Conservation (phyloP, 169 alveolate species). For the Gregarina niphandrodes region DNA sequence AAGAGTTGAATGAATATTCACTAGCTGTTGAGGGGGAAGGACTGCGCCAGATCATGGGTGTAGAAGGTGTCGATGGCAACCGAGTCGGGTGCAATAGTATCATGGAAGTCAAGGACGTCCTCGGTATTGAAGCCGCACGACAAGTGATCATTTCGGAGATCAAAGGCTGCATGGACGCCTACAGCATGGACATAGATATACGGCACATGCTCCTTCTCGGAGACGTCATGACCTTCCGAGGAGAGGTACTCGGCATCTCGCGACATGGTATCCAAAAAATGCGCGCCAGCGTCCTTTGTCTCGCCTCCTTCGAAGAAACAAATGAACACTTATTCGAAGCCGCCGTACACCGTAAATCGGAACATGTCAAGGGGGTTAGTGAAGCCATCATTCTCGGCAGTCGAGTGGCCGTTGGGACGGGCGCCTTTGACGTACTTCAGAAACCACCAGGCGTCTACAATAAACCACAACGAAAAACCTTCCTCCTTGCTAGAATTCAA, state of each 20-base stretch:
- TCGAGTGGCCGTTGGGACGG: conserved; percentile 78
- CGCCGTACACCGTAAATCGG: conserved; percentile 46
- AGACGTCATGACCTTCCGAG: conserved; percentile 68
- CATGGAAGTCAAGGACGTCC: conserved; percentile 60
- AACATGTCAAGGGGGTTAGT: conserved; percentile 57
- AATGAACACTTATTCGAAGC: conserved; percentile 88
- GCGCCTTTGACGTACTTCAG: conserved; percentile 60
- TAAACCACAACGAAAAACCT: background rate
- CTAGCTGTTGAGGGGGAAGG: conserved; percentile 58
- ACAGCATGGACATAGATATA: conserved; percentile 68
- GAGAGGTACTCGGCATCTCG: conserved; percentile 79
- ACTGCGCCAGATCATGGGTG: conserved; percentile 61
- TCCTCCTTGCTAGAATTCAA: too few species aligned
- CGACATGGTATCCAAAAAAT: conserved; percentile 86
- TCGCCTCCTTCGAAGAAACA: conserved; percentile 95
- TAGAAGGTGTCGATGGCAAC: conserved; percentile 63
- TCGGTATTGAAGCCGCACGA: conserved; percentile 72
- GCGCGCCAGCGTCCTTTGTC: conserved; percentile 83
- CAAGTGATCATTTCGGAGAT: conserved; percentile 71
- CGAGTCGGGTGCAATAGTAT: conserved; percentile 68
- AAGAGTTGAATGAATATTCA: background rate
- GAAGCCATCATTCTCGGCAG: conserved; percentile 91
- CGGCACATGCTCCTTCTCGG: conserved; percentile 85
- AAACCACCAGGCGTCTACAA: background rate
- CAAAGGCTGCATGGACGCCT: conserved; percentile 65